A percentile compares a stretch with the other conserved stretches of the same genome.
Conservation (phyloP, 768 basidiomycete species). For the Mrakia gelida region DNA sequence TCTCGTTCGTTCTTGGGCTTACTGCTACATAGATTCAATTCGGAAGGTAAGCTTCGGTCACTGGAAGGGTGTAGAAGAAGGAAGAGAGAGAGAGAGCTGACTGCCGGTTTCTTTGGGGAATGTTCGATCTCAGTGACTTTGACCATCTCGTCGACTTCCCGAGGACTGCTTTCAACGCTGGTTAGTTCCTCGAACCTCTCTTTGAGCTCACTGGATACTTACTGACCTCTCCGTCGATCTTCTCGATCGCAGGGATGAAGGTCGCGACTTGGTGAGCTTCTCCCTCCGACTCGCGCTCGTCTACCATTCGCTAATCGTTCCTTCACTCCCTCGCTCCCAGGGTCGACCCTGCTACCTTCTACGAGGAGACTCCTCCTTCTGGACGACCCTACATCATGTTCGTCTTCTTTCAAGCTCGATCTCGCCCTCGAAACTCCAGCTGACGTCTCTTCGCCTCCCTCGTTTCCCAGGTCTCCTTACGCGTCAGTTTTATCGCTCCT, state of each 20-base stretch:
- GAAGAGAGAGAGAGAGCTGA: background rate
- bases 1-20: too few relatives aligned
- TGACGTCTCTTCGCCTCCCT: background rate
- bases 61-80: background rate
- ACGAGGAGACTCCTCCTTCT: conserved; percentile 32
- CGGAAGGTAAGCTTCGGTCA: background rate
- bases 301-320: background rate
- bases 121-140: conserved; percentile 30
- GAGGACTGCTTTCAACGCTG: conserved; percentile 35
- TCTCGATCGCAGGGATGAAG: background rate
- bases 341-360: conserved; percentile 32
- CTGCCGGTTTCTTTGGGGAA: too few relatives aligned
- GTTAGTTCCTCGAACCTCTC: background rate
- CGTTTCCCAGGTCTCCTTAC: conserved; percentile 19
- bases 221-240: background rate
- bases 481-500: conserved; percentile 16
- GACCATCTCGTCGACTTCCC: conserved; percentile 37
- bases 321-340: background rate
- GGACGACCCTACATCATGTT: conserved; percentile 38
- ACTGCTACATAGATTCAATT: conserved; percentile 13
- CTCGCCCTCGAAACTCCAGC: background rate
- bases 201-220: background rate
- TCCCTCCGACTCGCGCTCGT: background rate
- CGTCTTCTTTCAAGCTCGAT: background rate
- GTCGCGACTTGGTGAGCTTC: conserved; percentile 10